Evolutionary conservation across 352 stramenopile genomes (phyloP), one percentile per base, ranked within the genome.

Genomic region (Peronosclerospora sorghi): DNA sequence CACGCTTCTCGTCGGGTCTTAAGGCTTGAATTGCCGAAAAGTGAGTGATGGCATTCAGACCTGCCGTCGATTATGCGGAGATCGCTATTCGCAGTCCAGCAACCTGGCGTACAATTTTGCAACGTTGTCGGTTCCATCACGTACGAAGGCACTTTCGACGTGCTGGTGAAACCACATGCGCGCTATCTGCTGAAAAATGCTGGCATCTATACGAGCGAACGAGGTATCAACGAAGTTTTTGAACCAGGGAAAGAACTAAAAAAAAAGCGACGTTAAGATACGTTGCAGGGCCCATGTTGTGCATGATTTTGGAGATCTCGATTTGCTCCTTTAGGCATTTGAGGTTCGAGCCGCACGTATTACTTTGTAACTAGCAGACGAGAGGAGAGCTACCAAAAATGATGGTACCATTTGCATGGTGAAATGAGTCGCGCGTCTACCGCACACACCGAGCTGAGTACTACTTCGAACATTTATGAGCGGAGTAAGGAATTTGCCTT

Each of bases 81-180:
- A 59, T 8, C 62, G 62, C 14, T 73, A 65, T 44, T 53, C 54
- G 0, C 51, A 65, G 24, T 64, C 59, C 4, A 66, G 59, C 32
- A 68, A 65, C 32, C 29, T 69, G 15, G 58, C 21, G 0, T 48
- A 70, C 36, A 17, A 64, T 1, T 64, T 62, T 36, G 41, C 28
- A 65, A 79, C 40, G 50, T 62, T 26, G 63, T 70, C 0, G 66
- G 66, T 14, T 48, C 63, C 7, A 65, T 42, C 38, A 87, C 75
- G 9, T 81, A 62, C 44, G 72, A 87, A 65, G 75, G 72, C 14
- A 87, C 72, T 18, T 76, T 73, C 32, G 71, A 87, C 46, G 73
- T 87, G 38, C 59, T 87, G 19, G 62, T 83, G 19, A 63, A 83
- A 42, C 72, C 85, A 30, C 72, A 85, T 41, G 56, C 65, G 7